Conservation (phyloP, 2,329 filamentous ascomycete species). For the Botrytis fabae region DNA sequence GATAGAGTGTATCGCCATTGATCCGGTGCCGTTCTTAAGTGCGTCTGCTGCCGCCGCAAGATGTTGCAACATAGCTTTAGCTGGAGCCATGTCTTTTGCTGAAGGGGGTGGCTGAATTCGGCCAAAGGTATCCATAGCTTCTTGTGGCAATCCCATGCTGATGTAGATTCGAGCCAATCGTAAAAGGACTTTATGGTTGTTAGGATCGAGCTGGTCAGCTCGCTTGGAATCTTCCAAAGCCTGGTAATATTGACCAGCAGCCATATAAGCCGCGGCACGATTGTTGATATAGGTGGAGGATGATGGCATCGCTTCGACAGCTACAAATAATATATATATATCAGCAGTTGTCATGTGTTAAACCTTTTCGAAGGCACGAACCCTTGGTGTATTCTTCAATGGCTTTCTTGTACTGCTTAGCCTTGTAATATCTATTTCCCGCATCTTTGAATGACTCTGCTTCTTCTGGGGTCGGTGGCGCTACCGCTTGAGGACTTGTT, state of each 20-base stretch:
- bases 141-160: constrained; percentile 78
- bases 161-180: constrained; percentile 89
- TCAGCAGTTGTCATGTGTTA: constrained; percentile 20
- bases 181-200: constrained; percentile 84
- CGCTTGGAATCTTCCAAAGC: constrained; percentile 85
- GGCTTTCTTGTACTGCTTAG: constrained; percentile 82
- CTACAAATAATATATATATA: constrained; percentile 49
- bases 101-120: constrained; percentile 79
- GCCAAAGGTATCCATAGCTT: constrained; percentile 79
- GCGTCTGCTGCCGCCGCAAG: constrained; percentile 77
- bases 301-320: constrained; percentile 81
- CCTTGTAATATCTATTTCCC: constrained; percentile 97
- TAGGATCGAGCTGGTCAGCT: constrained; percentile 79
- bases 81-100: constrained; percentile 80
- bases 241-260: constrained; percentile 72
- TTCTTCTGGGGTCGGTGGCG: constrained; percentile 56
- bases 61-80: constrained; percentile 81
- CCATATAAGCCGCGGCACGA: constrained; percentile 91
- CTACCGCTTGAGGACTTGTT: constrained; percentile 55
- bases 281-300: constrained; percentile 93
- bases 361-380: constrained; percentile 44
- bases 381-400: constrained; percentile 95
- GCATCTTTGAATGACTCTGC: constrained; percentile 89
- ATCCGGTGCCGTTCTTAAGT: constrained; percentile 73
- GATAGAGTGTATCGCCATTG: constrained; percentile 88